Conservation (phyloP, 176 grass and related monocot genomes). For the Carex scoparia region DNA sequence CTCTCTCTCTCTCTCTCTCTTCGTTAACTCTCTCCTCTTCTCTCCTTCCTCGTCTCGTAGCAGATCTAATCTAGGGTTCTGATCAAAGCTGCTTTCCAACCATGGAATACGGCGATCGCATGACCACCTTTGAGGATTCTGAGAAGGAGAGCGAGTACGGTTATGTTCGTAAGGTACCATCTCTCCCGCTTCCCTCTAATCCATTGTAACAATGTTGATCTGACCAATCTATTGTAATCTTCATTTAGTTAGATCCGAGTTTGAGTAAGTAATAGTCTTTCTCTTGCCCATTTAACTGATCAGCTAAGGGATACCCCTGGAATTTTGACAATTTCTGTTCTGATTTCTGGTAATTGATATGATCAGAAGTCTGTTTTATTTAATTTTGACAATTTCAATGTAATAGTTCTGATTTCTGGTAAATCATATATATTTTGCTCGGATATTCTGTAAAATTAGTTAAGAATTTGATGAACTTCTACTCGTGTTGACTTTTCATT, state of each 20-base stretch:
- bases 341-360: neutral
- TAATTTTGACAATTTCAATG: neutral
- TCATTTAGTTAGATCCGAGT: neutral
- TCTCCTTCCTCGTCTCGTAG: neutral
- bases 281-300: neutral
- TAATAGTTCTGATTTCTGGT: neutral
- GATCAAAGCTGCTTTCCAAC: conserved; percentile 16
- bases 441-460: neutral
- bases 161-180: conserved; percentile 84
- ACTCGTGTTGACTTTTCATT: conserved; percentile 6
- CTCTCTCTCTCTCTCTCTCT: conserved; percentile 16
- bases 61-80: conserved; percentile 46
- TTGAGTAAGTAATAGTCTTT: neutral
- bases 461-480: neutral
- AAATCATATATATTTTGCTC: neutral
- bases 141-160: conserved; percentile 98
- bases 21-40: conserved; percentile 31
- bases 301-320: neutral
- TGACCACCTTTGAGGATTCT: conserved; percentile 87
- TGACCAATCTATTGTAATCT: neutral
- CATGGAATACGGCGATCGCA: conserved; percentile 71
- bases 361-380: neutral
- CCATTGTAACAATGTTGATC: neutral
- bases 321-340: neutral
- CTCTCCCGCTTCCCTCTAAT: neutral